Percentiles rank a stretch among this genome's conserved stretches.
phyloP scores from a whole-genome alignment of 1,284 basidiomycete species.

The Boletus holoroseus region DNA sequence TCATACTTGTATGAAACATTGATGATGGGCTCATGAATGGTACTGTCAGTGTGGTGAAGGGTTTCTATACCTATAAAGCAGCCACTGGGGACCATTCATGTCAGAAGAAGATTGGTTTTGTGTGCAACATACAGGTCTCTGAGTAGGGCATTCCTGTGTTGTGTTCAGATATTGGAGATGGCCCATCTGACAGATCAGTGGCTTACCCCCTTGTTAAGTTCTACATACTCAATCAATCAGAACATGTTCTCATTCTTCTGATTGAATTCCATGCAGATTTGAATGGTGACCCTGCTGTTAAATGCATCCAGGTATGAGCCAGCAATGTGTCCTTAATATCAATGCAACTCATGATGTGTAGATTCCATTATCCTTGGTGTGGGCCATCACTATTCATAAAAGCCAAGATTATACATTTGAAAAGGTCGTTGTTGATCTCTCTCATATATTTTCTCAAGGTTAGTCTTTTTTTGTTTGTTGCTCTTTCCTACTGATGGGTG shows the following conservation, averaged over 20 bases:
- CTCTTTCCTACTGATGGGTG: background rate
- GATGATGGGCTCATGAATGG: background rate
- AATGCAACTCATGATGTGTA: constrained; percentile 7
- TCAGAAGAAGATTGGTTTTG: background rate
- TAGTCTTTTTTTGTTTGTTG: background rate
- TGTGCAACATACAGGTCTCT: background rate
- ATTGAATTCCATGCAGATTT: background rate
- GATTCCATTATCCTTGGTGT: constrained; percentile 64
- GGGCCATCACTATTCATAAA: constrained; percentile 80
- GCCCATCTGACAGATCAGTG: background rate
- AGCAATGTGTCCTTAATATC: too few species aligned
- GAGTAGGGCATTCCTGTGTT: background rate
- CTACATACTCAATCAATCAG: background rate
- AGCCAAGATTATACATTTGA: constrained; percentile 72
- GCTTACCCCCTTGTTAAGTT: background rate
- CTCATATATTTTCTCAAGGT: constrained; percentile 43
- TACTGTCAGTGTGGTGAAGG: background rate
- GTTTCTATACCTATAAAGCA: background rate
- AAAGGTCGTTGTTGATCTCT: constrained; percentile 59
- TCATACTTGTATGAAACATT: background rate
- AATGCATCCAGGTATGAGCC: background rate
- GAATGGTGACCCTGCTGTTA: background rate
- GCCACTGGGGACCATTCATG: background rate
- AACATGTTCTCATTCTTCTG: background rate
- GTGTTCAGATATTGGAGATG: background rate